Percentiles rank a stretch among this genome's conserved stretches.
phyloP scores from a whole-genome alignment of 176 grass and related monocot species.

The Oryza coarctata region DNA sequence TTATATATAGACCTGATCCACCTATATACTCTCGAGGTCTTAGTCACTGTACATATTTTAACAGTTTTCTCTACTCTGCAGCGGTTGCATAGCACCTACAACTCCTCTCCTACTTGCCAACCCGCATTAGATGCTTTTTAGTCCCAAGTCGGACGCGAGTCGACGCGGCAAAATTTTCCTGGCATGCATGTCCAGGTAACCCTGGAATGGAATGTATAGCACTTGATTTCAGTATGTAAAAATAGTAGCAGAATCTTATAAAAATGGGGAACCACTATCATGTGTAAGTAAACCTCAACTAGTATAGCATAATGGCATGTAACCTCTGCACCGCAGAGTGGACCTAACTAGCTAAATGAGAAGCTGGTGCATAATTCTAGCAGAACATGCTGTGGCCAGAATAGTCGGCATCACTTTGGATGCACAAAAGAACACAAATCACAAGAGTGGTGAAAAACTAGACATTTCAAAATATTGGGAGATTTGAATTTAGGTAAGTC shows the following conservation, averaged over 20 bases:
- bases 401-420: not conserved
- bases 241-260: not conserved
- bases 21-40: no score
- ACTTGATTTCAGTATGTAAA: slow-evolving; percentile 12
- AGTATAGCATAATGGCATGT: slow-evolving; percentile 9
- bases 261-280: not conserved
- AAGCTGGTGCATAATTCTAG: slow-evolving; percentile 6
- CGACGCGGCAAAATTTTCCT: no score
- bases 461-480: not conserved
- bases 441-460: not conserved
- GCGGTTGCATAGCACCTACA: no score
- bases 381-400: not conserved
- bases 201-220: slow-evolving; percentile 10
- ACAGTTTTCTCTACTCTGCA: no score
- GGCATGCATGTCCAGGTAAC: no score
- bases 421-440: not conserved
- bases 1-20: no score
- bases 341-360: not conserved
- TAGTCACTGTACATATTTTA: no score
- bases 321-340: not conserved
- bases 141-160: no score
- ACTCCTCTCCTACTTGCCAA: no score
- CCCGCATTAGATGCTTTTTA: no score
- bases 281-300: not conserved
- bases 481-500: not conserved